Conservation (phyloP, 2,329 filamentous ascomycete genomes). For the Hirsutella thompsonii region DNA sequence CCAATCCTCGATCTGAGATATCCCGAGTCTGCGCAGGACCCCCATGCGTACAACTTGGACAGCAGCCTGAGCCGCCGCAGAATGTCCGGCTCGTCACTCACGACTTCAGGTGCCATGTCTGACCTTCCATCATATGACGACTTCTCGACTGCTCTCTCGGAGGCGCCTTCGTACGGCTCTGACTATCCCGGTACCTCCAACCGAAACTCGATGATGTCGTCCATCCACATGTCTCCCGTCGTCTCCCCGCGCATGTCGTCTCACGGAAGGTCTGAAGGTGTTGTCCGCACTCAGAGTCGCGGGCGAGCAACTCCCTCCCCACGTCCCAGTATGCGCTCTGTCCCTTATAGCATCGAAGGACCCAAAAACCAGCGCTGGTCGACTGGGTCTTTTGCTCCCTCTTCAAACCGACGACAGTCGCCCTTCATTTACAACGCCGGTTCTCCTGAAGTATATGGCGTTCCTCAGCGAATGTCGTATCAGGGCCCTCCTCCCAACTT, state of each 20-base stretch:
- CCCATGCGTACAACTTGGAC: slow-evolving; percentile 36
- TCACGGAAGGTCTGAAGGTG: slow-evolving; percentile 46
- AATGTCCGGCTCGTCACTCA: slow-evolving; percentile 62
- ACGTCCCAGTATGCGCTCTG: slow-evolving; percentile 52
- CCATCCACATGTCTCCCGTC: slow-evolving; percentile 59
- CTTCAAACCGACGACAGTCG: slow-evolving; percentile 40
- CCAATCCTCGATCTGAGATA: slow-evolving; percentile 49
- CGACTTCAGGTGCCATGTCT: slow-evolving; percentile 49
- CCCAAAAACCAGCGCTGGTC: slow-evolving; percentile 64
- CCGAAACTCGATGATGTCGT: slow-evolving; percentile 56
- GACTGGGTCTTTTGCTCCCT: slow-evolving; percentile 56
- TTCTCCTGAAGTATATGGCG: slow-evolving; percentile 44
- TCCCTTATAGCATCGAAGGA: slow-evolving; percentile 57
- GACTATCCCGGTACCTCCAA: slow-evolving; percentile 57
- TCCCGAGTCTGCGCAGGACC: slow-evolving; percentile 30
- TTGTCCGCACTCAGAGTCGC: slow-evolving; percentile 47
- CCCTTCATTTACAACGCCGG: slow-evolving; percentile 53
- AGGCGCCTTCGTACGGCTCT: slow-evolving; percentile 52
- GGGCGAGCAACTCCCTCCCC: slow-evolving; percentile 62
- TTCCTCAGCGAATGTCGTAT: slow-evolving; percentile 41
- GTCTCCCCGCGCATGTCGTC: slow-evolving; percentile 56
- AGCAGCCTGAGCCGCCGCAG: slow-evolving; percentile 42
- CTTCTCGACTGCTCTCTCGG: slow-evolving; percentile 51
- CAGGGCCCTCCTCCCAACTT: slow-evolving; percentile 21
- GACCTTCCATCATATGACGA: slow-evolving; percentile 63